A percentile compares a stretch with the other conserved stretches of the same genome.
Evolutionary conservation across 2,329 filamentous ascomycete genomes (phyloP).

Genomic region (Colletotrichum destructivum): DNA sequence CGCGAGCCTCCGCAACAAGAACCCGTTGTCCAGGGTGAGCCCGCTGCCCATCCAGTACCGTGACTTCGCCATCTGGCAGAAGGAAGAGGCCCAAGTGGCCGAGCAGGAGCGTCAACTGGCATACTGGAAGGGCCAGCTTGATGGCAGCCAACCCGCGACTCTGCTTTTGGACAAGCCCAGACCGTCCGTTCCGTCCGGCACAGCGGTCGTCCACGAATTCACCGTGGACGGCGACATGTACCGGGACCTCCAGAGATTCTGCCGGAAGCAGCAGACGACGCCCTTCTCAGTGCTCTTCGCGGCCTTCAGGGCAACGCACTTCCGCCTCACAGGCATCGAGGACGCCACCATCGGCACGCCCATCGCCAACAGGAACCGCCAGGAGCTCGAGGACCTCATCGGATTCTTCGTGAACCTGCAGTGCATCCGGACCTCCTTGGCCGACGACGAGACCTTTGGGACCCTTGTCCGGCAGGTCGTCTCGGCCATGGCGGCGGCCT

Average conservation of each 20-base stretch:
- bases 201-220: slow-evolving; percentile 28
- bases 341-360: slow-evolving; percentile 33
- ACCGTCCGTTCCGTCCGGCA: slow-evolving; percentile 39
- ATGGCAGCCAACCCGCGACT: slow-evolving; percentile 47
- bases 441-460: slow-evolving; percentile 25
- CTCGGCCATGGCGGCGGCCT: slow-evolving; percentile 22
- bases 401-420: slow-evolving; percentile 48
- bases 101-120: slow-evolving; percentile 7
- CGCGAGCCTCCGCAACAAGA: not conserved
- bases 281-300: slow-evolving; percentile 40
- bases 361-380: slow-evolving; percentile 36
- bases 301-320: slow-evolving; percentile 38
- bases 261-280: slow-evolving; percentile 24
- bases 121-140: slow-evolving; percentile 43
- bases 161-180: slow-evolving; percentile 28
- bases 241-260: slow-evolving; percentile 30
- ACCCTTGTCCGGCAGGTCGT: slow-evolving; percentile 16
- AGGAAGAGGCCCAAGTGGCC: not conserved
- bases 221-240: slow-evolving; percentile 35
- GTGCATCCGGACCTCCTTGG: slow-evolving; percentile 42
- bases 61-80: not conserved
- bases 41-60: slow-evolving; percentile 7
- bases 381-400: slow-evolving; percentile 34
- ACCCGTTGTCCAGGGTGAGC: not conserved
- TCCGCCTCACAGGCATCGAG: slow-evolving; percentile 41